Evolutionary conservation across 73 alveolate species (phyloP), one percentile per base, ranked within the genome.

Genomic region (Diophrys sp.): DNA sequence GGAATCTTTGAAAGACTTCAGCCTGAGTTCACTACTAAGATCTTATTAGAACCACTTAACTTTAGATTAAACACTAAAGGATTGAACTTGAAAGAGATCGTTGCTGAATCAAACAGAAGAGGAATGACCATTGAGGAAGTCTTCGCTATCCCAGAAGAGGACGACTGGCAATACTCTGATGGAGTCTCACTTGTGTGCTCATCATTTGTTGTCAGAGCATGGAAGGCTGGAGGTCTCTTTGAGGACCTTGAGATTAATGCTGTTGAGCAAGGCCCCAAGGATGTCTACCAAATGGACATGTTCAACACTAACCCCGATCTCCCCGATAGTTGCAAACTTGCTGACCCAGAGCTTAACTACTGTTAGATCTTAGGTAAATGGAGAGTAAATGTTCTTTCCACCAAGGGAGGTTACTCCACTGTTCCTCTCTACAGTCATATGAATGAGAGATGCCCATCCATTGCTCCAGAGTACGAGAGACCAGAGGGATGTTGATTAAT

Each of bases 131-230:
- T 93, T 55, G 91, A 85, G 31, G 93, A 96, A n/a, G 76, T 96
- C 1, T 80, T 80, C 67, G 97, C 99, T 5, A 87, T 85, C 77
- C 96, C 94, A 0, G 99, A 96, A 80, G 31, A 77, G 32, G 99
- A 96, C 69, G 98, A 96, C 23, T 90, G 96, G 97, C 79, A 71
- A 78, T 96, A 96, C 88, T 69, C 88, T 29, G 98, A 96, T 82
- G 98, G 98, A 31, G 88, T 80, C 34, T 72, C 91, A 71, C 90
- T 90, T 77, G 99, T 96, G 25, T 96, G 99, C 85, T 86, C 97
- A 67, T 74, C 95, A 18, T 96, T 91, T 77, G 96, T 90, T 69
- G 78, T 84, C 23, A 98, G 94, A 1, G 76, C 87, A n/a, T 94
- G 83, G 78, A 96, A 92, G 81, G 95, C 90, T 44, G 98, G 97